Evolutionary conservation across 2,329 filamentous ascomycete species (phyloP).

Genomic region (Aspergillus jensenii): DNA sequence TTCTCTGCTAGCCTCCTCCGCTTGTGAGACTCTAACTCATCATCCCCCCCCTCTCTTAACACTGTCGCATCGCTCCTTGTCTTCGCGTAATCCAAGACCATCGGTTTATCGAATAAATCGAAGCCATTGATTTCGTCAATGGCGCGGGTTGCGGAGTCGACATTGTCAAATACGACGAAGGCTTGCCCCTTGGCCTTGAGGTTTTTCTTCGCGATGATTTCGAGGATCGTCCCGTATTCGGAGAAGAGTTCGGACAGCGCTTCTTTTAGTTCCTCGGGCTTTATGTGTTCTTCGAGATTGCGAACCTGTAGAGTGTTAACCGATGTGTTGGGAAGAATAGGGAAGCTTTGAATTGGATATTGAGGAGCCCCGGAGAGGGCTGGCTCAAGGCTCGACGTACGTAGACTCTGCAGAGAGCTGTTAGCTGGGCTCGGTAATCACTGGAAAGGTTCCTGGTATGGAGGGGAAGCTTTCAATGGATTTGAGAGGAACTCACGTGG

Average conservation of each 20-base stretch:
- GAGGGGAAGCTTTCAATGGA: neutral
- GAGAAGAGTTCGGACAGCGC: conserved; percentile 76
- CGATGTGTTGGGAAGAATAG: conserved; percentile 12
- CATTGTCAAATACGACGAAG: conserved; percentile 83
- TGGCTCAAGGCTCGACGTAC: conserved; percentile 25
- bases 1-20: conserved; percentile 82
- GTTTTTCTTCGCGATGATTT: conserved; percentile 85
- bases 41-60: conserved; percentile 66
- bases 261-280: conserved; percentile 72
- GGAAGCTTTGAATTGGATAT: neutral
- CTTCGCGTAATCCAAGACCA: conserved; percentile 79
- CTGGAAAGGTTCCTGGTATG: neutral
- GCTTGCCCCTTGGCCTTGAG: conserved; percentile 92
- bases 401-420: conserved; percentile 37
- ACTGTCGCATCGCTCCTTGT: conserved; percentile 87
- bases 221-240: conserved; percentile 82
- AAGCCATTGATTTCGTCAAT: conserved; percentile 91
- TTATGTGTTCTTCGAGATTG: conserved; percentile 91
- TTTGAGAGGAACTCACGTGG: conserved; percentile 34
- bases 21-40: conserved; percentile 88
- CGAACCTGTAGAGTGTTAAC: conserved; percentile 50
- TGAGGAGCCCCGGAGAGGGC: neutral
- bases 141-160: conserved; percentile 76
- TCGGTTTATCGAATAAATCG: conserved; percentile 86
- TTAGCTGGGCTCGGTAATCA: conserved; percentile 10